phyloP scores from a whole-genome alignment of 2,329 filamentous ascomycete genomes.

The Aspergillus tubingensis region DNA sequence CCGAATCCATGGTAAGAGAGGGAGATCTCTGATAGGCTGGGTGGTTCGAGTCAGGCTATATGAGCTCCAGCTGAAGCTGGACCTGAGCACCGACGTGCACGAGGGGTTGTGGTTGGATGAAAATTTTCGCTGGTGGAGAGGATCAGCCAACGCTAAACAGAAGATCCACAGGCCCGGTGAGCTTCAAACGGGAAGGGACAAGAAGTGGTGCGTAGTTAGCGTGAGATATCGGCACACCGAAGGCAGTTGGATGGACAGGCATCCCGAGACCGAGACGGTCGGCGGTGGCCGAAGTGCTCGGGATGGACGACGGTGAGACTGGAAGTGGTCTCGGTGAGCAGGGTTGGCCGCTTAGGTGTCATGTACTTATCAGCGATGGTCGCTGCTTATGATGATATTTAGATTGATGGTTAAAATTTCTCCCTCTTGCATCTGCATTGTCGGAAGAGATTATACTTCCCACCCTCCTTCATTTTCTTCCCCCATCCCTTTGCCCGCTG shows the following conservation, averaged over 20 bases:
- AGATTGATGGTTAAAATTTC: background rate
- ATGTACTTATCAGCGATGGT: background rate
- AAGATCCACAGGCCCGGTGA: slow-evolving; percentile 14
- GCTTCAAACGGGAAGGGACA: slow-evolving; percentile 13
- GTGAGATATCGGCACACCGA: slow-evolving; percentile 4
- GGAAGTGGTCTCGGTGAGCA: background rate
- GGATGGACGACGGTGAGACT: background rate
- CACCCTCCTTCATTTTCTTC: background rate
- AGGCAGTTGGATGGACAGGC: background rate
- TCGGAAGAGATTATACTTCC: background rate
- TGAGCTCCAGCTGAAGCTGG: background rate
- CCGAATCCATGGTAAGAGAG: background rate
- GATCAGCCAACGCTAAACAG: background rate
- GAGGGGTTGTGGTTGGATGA: slow-evolving; percentile 5
- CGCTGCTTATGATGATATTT: background rate
- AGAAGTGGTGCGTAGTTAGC: background rate
- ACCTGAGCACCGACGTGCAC: background rate
- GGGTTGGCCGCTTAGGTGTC: background rate
- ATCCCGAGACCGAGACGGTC: slow-evolving; percentile 4
- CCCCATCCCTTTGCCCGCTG: background rate
- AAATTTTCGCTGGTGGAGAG: background rate
- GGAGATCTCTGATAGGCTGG: background rate
- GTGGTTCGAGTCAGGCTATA: background rate
- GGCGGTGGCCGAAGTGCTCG: slow-evolving; percentile 3
- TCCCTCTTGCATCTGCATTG: background rate